Percentiles rank a stretch among this genome's conserved stretches.
phyloP scores from a whole-genome alignment of 805 yeast species.

The Zygoascus flipseniorum region DNA sequence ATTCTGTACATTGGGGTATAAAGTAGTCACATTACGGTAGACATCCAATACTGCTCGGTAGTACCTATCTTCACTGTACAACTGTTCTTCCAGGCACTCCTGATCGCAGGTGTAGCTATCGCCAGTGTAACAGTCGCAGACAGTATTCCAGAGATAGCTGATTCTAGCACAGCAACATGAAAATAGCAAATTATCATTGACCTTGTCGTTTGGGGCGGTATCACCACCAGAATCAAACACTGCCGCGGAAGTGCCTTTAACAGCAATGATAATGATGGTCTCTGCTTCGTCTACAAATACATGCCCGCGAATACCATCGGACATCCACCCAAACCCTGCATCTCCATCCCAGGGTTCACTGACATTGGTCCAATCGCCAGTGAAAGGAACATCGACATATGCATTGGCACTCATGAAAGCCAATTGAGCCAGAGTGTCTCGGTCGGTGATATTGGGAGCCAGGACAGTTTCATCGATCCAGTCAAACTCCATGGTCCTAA shows the following conservation, averaged over 20 bases:
- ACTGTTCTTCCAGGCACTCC: slow-evolving; percentile 70
- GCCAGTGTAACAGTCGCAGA: slow-evolving; percentile 80
- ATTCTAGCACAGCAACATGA: slow-evolving; percentile 96
- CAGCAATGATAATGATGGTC: slow-evolving; percentile 58
- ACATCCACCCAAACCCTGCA: slow-evolving; percentile 79
- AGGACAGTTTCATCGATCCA: slow-evolving; percentile 50
- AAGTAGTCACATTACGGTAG: slow-evolving; percentile 55
- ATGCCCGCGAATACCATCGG: slow-evolving; percentile 82
- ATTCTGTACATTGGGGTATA: slow-evolving; percentile 56
- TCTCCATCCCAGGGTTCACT: slow-evolving; percentile 49
- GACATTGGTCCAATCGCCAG: slow-evolving; percentile 84
- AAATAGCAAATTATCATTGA: slow-evolving; percentile 80
- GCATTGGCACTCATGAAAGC: slow-evolving; percentile 90
- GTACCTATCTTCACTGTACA: slow-evolving; percentile 68
- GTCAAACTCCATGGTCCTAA: slow-evolving; percentile 29
- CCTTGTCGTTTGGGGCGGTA: slow-evolving; percentile 72
- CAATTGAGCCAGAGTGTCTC: slow-evolving; percentile 59
- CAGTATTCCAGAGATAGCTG: slow-evolving; percentile 86
- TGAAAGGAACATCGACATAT: slow-evolving; percentile 65
- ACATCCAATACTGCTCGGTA: slow-evolving; percentile 72
- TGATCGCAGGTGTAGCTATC: slow-evolving; percentile 83
- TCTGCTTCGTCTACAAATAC: slow-evolving; percentile 59
- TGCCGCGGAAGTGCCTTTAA: slow-evolving; percentile 90
- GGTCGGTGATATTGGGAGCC: slow-evolving; percentile 71
- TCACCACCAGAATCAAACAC: slow-evolving; percentile 47